Conservation (phyloP, 345 rosid species). For the Euphorbia pulcherrima region DNA sequence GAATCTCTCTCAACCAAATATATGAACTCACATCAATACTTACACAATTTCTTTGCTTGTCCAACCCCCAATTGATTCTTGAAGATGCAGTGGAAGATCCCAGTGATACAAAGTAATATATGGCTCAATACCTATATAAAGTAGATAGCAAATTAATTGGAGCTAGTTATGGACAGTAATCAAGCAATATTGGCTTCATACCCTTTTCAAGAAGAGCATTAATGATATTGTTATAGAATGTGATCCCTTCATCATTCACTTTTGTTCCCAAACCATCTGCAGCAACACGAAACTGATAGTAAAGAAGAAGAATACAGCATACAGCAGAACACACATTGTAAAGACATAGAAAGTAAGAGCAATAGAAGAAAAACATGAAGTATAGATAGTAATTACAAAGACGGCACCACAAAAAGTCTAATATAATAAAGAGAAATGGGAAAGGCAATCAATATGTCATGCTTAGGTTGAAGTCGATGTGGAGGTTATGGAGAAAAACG, state of each 20-base stretch:
- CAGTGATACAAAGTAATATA: conserved; percentile 29
- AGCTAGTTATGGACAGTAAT: conserved; percentile 18
- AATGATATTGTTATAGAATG: conserved; percentile 31
- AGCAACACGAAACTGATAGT: not conserved
- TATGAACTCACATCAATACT: conserved; percentile 26
- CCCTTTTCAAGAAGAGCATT: conserved; percentile 38
- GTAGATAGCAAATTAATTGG: conserved; percentile 13
- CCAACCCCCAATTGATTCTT: conserved; percentile 80
- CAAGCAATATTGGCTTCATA: conserved; percentile 25
- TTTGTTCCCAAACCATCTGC: conserved; percentile 27
- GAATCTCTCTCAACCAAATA: not conserved
- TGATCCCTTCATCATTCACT: conserved; percentile 26
- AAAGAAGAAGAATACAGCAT: not conserved
- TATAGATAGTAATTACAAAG: not conserved
- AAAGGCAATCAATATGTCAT: not conserved
- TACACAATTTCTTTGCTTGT: conserved; percentile 64
- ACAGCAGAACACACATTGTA: not conserved
- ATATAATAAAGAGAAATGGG: not conserved
- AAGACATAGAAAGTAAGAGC: not conserved
- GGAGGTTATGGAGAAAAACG: not conserved
- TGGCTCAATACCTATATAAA: conserved; percentile 28
- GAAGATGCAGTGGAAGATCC: conserved; percentile 54
- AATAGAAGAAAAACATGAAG: not conserved
- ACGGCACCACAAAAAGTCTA: not conserved
- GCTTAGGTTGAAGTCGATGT: not conserved